Conservation (phyloP, 202 grass and related monocot genomes). For the Zoysia matrella region DNA sequence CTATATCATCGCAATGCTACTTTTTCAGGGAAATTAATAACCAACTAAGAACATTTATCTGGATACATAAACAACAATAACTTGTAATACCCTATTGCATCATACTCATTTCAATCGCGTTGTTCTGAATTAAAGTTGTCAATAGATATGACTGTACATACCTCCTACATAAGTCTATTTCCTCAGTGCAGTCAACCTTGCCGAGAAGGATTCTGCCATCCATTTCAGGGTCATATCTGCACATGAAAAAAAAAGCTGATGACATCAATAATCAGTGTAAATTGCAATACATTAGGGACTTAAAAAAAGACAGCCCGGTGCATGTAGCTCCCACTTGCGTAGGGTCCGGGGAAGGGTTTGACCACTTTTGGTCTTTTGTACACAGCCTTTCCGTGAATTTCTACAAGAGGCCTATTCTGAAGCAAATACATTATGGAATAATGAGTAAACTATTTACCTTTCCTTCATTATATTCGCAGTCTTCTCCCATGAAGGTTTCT, state of each 20-base stretch:
- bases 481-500: slow-evolving; percentile 99
- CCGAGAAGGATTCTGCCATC: slow-evolving; percentile 83
- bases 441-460: slow-evolving; percentile 53
- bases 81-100: slow-evolving; percentile 4
- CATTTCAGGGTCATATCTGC: slow-evolving; percentile 96
- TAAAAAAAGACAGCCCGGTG: too few species aligned
- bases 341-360: too few species aligned
- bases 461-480: slow-evolving; percentile 87
- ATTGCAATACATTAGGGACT: not conserved
- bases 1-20: too few species aligned
- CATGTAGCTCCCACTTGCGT: too few species aligned
- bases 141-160: slow-evolving; percentile 46
- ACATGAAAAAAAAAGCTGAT: slow-evolving; percentile 18
- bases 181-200: slow-evolving; percentile 88
- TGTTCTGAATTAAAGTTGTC: not conserved
- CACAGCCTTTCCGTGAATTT: too few species aligned
- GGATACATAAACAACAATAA: slow-evolving; percentile 20
- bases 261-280: not conserved
- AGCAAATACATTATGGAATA: not conserved
- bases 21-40: too few species aligned
- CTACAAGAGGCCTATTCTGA: too few species aligned
- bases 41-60: not conserved
- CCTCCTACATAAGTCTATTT: slow-evolving; percentile 90
- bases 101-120: not conserved
- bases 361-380: too few species aligned